phyloP scores from a whole-genome alignment of 2,329 filamentous ascomycete genomes.

The Emmonsia crescens region DNA sequence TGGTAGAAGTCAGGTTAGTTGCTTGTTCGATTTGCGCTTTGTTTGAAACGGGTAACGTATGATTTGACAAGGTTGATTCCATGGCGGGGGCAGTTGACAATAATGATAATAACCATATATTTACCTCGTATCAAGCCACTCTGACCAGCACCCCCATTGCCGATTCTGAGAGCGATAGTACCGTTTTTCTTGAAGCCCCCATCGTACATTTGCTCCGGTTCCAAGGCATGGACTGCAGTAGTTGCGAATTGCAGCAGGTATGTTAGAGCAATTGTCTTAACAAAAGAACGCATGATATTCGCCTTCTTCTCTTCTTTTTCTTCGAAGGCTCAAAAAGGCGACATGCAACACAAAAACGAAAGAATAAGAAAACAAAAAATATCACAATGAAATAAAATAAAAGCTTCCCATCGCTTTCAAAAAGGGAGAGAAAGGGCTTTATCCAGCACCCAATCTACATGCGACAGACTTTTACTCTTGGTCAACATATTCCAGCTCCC shows the following conservation, averaged over 20 bases:
- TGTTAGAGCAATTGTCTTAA: background rate
- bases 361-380: background rate
- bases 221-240: background rate
- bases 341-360: background rate
- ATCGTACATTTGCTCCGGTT: background rate
- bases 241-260: background rate
- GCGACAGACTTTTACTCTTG: background rate
- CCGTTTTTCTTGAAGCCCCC: background rate
- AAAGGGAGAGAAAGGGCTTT: background rate
- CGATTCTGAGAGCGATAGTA: conserved; percentile 19
- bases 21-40: background rate
- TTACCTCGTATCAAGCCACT: conserved; percentile 21
- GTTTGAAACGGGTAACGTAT: background rate
- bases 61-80: background rate
- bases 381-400: background rate
- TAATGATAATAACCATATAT: background rate
- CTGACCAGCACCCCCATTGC: conserved; percentile 27
- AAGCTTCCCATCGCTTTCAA: background rate
- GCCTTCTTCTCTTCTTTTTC: background rate
- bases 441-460: background rate
- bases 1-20: background rate
- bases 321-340: background rate
- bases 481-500: background rate
- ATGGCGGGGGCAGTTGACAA: too few species aligned
- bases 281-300: background rate